Conservation (phyloP, 1,139 yeast species). For the Casaregolazyma lundiana region DNA sequence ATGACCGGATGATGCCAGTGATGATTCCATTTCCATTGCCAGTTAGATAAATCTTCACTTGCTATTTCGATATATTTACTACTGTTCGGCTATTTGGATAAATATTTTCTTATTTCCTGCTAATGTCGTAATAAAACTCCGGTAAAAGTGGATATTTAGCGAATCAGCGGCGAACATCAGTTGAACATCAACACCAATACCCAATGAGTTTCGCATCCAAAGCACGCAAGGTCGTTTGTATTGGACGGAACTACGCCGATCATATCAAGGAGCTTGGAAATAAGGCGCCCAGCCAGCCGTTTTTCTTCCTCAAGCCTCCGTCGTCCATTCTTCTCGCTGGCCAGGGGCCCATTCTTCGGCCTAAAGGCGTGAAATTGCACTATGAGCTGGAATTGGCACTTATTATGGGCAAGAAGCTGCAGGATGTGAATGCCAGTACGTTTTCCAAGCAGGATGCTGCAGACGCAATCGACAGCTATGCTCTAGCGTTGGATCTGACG, state of each 20-base stretch:
- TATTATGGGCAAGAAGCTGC: conserved; percentile 58
- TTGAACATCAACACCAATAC: too few species aligned
- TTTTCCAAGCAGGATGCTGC: conserved; percentile 67
- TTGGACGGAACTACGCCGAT: conserved; percentile 94
- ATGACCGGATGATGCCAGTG: too few species aligned
- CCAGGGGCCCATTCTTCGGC: conserved; percentile 74
- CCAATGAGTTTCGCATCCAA: conserved; percentile 17
- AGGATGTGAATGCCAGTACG: conserved; percentile 51
- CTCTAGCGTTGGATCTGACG: conserved; percentile 86
- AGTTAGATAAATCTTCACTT: too few species aligned
- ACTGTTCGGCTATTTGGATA: too few species aligned
- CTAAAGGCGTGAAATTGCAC: conserved; percentile 76
- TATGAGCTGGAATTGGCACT: conserved; percentile 93
- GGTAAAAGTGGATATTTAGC: too few species aligned
- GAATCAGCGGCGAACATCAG: too few species aligned
- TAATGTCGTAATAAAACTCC: too few species aligned
- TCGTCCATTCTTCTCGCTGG: conserved; percentile 45
- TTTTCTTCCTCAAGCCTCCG: conserved; percentile 83
- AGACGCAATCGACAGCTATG: conserved; percentile 77
- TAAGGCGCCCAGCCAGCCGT: conserved; percentile 68
- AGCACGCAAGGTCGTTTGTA: conserved; percentile 83
- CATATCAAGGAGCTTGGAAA: conserved; percentile 89
- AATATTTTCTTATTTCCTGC: too few species aligned
- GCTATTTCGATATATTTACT: too few species aligned
- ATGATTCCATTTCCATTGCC: too few species aligned